Evolutionary conservation across 176 grass and related monocot species (phyloP).

Genomic region (Juncus effusus): DNA sequence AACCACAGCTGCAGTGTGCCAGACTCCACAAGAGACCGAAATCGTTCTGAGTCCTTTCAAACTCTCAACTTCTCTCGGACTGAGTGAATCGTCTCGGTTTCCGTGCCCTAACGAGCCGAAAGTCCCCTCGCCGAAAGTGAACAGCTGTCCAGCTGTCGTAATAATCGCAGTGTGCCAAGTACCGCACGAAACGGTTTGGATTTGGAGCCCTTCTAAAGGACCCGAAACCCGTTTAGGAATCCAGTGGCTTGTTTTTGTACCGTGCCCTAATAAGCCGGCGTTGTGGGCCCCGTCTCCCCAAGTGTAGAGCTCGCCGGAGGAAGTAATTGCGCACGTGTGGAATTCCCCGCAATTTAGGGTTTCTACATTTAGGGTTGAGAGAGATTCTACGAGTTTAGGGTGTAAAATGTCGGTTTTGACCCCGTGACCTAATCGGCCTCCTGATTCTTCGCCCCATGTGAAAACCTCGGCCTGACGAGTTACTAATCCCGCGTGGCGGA

Average conservation of each 20-base stretch:
- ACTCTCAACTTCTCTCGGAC: conserved; percentile 84
- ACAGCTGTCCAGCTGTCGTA: conserved; percentile 64
- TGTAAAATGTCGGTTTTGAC: conserved; percentile 55
- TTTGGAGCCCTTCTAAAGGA: conserved; percentile 74
- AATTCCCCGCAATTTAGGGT: conserved; percentile 85
- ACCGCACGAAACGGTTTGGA: conserved; percentile 79
- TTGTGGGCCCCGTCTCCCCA: conserved; percentile 97
- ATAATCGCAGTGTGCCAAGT: conserved; percentile 93
- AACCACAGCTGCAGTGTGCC: conserved; percentile 91
- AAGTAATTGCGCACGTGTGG: conserved; percentile 84
- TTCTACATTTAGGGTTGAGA: conserved; percentile 63
- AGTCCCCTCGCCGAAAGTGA: conserved; percentile 97
- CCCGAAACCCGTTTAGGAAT: conserved; percentile 94
- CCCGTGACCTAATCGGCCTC: conserved; percentile 81
- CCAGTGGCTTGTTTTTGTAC: conserved; percentile 87
- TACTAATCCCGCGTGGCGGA: conserved; percentile 78
- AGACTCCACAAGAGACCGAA: conserved; percentile 92
- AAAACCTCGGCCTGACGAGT: conserved; percentile 87
- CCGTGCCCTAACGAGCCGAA: conserved; percentile 91
- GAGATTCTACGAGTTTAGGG: conserved; percentile 71
- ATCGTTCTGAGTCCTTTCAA: conserved; percentile 80
- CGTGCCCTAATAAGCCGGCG: conserved; percentile 90
- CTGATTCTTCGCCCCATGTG: conserved; percentile 92
- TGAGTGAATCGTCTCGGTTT: conserved; percentile 57
- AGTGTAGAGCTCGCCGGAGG: conserved; percentile 82